Percentiles rank a stretch among this genome's conserved stretches.
phyloP scores from a whole-genome alignment of 2,329 filamentous ascomycete species.

The Tolypocladium tropicale region DNA sequence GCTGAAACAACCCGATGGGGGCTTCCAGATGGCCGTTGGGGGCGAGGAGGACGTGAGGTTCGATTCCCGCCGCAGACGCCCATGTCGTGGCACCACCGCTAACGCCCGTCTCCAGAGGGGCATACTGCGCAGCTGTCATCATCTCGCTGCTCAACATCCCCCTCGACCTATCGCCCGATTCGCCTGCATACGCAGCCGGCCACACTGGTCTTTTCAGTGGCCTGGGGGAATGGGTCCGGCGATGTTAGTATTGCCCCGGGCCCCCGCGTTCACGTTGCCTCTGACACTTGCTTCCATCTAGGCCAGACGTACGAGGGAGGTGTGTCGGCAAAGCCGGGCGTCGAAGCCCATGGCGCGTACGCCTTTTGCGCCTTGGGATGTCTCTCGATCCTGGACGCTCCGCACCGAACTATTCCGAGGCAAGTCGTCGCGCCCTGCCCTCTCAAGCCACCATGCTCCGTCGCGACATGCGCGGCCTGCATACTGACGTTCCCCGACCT shows the following conservation, averaged over 20 bases:
- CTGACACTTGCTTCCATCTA: conserved; percentile 21
- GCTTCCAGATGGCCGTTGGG: conserved; percentile 77
- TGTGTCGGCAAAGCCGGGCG: conserved; percentile 73
- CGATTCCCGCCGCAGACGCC: conserved; percentile 12
- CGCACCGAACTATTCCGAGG: conserved; percentile 62
- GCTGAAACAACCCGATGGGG: conserved; percentile 78
- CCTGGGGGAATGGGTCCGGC: conserved; percentile 68
- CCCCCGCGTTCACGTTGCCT: conserved; percentile 2
- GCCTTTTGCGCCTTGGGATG: conserved; percentile 90
- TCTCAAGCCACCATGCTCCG: conserved; percentile 4
- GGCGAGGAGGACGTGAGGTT: conserved; percentile 90
- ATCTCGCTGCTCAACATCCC: conserved; percentile 78
- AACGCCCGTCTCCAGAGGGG: conserved; percentile 49
- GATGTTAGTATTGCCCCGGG: conserved; percentile 49
- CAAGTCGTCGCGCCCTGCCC: conserved; percentile 30
- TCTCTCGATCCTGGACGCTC: conserved; percentile 74
- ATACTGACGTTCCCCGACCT: conserved; percentile 20
- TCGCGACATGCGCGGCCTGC: conserved; percentile 15
- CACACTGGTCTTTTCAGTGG: conserved; percentile 56
- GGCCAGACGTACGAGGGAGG: conserved; percentile 94
- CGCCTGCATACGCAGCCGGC: conserved; percentile 54
- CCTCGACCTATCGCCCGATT: conserved; percentile 62
- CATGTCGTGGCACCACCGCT: background rate
- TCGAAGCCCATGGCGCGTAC: conserved; percentile 93
- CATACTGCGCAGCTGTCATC: conserved; percentile 82